Evolutionary conservation across 78 protist species (phyloP).

Genomic region (Diacronema lutheri): DNA sequence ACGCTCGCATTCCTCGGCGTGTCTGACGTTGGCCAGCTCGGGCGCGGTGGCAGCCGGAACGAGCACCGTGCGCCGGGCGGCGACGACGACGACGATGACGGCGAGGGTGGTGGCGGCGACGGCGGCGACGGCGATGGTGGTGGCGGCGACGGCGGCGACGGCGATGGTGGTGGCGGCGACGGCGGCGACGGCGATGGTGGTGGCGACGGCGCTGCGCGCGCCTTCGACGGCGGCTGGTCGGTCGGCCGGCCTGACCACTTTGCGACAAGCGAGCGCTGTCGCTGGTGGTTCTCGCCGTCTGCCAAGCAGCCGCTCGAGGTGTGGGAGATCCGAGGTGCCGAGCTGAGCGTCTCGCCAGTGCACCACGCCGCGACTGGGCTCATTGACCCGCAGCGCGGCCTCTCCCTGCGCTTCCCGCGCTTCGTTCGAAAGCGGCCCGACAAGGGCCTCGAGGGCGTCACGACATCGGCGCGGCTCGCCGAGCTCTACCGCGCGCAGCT

Average conservation of each 20-base stretch:
- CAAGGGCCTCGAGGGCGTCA: conserved; percentile 29
- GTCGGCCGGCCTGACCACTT: background rate
- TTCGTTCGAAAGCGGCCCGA: conserved; percentile 37
- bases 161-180: background rate
- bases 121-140: background rate
- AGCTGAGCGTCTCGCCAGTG: conserved; percentile 30
- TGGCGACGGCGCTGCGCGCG: no score
- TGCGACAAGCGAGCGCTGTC: background rate
- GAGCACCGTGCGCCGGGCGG: background rate
- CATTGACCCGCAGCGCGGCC: conserved; percentile 6
- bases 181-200: no score
- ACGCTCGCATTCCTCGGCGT: background rate
- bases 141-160: background rate
- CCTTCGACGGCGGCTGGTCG: no score
- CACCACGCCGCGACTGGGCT: conserved; percentile 36
- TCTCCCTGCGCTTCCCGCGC: conserved; percentile 61
- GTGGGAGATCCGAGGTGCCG: conserved; percentile 60
- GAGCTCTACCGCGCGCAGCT: background rate
- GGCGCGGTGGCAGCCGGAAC: background rate
- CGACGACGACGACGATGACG: background rate
- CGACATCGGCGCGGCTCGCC: conserved; percentile 13
- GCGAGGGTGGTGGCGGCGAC: no score
- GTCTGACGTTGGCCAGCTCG: background rate
- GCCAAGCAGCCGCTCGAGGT: background rate
- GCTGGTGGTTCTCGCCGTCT: conserved; percentile 1